Percentiles rank a stretch among this genome's conserved stretches.
These are phyloP conservation scores for Dittrichia graveolens DNA, from an alignment of 129 eudicot genomes.

Conservation along the genomic window DNA sequence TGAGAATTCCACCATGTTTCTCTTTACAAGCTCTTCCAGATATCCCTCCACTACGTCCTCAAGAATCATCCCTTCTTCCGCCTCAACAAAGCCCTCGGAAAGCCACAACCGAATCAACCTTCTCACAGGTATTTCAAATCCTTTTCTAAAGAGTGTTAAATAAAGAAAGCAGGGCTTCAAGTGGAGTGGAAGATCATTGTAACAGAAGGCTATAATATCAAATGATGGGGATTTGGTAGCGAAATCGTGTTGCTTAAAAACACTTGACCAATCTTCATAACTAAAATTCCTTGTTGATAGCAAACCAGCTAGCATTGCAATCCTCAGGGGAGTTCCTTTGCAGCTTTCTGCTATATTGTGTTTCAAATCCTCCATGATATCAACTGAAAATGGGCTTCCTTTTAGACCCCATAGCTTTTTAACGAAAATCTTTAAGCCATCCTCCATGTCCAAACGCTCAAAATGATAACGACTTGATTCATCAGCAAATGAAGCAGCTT, in stretches of 20 bases:
- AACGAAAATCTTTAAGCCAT: conserved; percentile 31
- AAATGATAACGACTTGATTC: conserved; percentile 7
- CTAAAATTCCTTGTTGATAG: conserved; percentile 21
- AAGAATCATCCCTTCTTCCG: background rate
- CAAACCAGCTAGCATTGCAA: conserved; percentile 43
- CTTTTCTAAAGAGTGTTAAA: conserved; percentile 33
- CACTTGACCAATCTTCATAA: conserved; percentile 27
- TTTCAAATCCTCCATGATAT: conserved; percentile 28
- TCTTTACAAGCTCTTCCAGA: conserved; percentile 38
- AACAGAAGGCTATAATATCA: conserved; percentile 34
- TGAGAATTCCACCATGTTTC: conserved; percentile 44
- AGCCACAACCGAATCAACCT: conserved; percentile 47
- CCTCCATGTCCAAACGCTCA: conserved; percentile 27
- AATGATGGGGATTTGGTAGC: conserved; percentile 15
- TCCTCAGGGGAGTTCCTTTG: conserved; percentile 37
- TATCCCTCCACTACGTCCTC: conserved; percentile 44
- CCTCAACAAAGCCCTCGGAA: conserved; percentile 45
- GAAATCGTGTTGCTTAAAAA: conserved; percentile 21
- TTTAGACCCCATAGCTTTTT: conserved; percentile 27
- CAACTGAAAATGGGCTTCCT: conserved; percentile 24
- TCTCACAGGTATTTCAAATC: conserved; percentile 35
- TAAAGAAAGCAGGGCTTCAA: conserved; percentile 44
- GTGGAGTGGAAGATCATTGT: conserved; percentile 36
- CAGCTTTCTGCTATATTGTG: conserved; percentile 40
- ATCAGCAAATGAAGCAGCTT: conserved; percentile 16